A percentile compares a stretch with the other conserved stretches of the same genome.
Conservation (phyloP, 2,329 filamentous ascomycete species). For the Fusarium sp. region DNA sequence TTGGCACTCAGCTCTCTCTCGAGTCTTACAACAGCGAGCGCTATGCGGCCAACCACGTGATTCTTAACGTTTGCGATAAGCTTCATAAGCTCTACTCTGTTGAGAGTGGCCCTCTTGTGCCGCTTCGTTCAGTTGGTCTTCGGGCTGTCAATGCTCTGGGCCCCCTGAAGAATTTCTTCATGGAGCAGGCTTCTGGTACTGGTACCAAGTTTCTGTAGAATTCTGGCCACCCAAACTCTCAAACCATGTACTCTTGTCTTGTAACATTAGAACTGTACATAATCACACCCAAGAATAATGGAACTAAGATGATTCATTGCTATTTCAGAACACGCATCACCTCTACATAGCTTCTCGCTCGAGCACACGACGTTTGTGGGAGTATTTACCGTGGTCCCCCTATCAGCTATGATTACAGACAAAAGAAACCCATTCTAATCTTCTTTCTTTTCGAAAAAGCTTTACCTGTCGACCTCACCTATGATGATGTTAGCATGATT, state of each 20-base stretch:
- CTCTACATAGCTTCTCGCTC: constrained; percentile 45
- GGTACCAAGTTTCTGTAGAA: constrained; percentile 59
- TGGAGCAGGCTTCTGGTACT: constrained; percentile 75
- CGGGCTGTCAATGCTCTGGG: constrained; percentile 79
- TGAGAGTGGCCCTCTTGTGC: constrained; percentile 81
- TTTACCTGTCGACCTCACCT: constrained; percentile 73
- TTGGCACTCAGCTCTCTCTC: constrained; percentile 81
- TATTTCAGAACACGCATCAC: constrained; percentile 41
- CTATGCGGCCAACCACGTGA: constrained; percentile 83
- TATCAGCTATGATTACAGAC: constrained; percentile 57
- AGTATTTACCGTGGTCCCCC: constrained; percentile 54
- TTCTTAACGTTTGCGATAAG: constrained; percentile 87
- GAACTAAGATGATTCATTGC: constrained; percentile 42
- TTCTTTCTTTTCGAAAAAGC: constrained; percentile 43
- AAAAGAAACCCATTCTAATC: constrained; percentile 51
- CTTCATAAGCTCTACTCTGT: constrained; percentile 93
- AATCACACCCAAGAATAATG: constrained; percentile 19
- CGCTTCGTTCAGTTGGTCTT: constrained; percentile 81
- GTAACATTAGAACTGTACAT: constrained; percentile 33
- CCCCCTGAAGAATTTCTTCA: constrained; percentile 85
- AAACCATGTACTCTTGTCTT: constrained; percentile 22
- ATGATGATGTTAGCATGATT: constrained; percentile 52
- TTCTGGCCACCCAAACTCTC: neutral
- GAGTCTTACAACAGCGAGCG: constrained; percentile 85
- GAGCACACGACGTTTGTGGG: constrained; percentile 47